A percentile compares a stretch with the other conserved stretches of the same genome.
phyloP scores from a whole-genome alignment of 164 flowering plant genomes.

The Euptelea pleiosperma region DNA sequence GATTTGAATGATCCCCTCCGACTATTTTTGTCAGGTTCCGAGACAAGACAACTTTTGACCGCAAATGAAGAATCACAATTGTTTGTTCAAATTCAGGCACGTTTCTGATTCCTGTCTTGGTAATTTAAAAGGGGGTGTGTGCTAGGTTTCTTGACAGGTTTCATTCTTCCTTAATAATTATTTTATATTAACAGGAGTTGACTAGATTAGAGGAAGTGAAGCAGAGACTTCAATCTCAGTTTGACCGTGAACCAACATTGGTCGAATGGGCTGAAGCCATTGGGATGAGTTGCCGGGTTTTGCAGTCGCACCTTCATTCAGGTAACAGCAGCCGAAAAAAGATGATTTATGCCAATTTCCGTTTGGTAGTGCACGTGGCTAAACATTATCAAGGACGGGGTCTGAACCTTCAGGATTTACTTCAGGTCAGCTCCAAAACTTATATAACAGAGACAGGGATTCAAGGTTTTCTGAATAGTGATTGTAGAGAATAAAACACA shows the following conservation, averaged over 20 bases:
- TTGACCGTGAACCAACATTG: slow-evolving; percentile 75
- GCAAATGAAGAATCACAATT: slow-evolving; percentile 60
- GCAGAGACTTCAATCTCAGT: slow-evolving; percentile 55
- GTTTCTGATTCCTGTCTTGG: slow-evolving; percentile 8
- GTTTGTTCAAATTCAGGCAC: slow-evolving; percentile 63
- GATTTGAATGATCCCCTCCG: slow-evolving; percentile 67
- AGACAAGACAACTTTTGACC: slow-evolving; percentile 64
- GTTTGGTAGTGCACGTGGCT: slow-evolving; percentile 89
- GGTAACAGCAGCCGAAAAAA: slow-evolving; percentile 66
- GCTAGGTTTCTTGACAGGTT: neutral
- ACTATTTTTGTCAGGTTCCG: slow-evolving; percentile 59
- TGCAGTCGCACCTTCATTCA: slow-evolving; percentile 48
- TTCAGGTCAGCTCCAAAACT: slow-evolving; percentile 56
- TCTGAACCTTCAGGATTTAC: slow-evolving; percentile 67
- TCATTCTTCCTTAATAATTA: slow-evolving; percentile 10
- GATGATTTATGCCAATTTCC: slow-evolving; percentile 70
- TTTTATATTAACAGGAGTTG: slow-evolving; percentile 45
- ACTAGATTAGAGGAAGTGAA: slow-evolving; percentile 62
- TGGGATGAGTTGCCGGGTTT: slow-evolving; percentile 52
- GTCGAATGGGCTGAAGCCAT: slow-evolving; percentile 83
- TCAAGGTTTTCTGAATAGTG: no score
- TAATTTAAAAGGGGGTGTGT: neutral
- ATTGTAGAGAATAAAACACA: no score
- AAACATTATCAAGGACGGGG: slow-evolving; percentile 79
- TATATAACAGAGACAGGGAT: neutral